These are phyloP conservation scores for Kluyveromyces dobzhanskii DNA, from an alignment of 805 yeast species.

Conservation along the genomic window DNA sequence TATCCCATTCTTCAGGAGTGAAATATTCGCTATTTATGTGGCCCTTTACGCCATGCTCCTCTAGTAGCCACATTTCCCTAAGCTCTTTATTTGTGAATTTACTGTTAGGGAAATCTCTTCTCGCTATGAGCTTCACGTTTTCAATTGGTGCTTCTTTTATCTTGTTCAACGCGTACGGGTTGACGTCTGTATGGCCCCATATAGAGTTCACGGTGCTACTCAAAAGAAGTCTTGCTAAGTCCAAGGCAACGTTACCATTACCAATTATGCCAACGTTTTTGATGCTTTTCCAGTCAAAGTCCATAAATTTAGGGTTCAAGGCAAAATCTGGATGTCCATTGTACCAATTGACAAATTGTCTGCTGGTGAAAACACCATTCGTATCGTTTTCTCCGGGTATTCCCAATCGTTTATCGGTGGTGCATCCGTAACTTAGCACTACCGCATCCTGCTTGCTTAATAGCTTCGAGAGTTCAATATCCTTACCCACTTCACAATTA, in stretches of 20 bases:
- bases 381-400: conserved; percentile 52
- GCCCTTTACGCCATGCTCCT: conserved; percentile 42
- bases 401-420: conserved; percentile 42
- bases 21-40: conserved; percentile 33
- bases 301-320: conserved; percentile 27
- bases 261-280: conserved; percentile 78
- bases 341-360: conserved; percentile 92
- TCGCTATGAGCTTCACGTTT: conserved; percentile 65
- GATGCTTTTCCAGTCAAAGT: conserved; percentile 56
- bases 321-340: conserved; percentile 69
- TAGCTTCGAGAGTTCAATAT: conserved; percentile 44
- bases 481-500: conserved; percentile 59
- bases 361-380: conserved; percentile 68
- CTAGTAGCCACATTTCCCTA: conserved; percentile 70
- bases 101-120: conserved; percentile 78
- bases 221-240: conserved; percentile 72
- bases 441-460: conserved; percentile 58
- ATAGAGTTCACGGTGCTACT: conserved; percentile 38
- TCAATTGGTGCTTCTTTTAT: conserved; percentile 48
- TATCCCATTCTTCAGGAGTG: conserved; percentile 18
- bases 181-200: conserved; percentile 68
- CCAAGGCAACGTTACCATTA: conserved; percentile 94
- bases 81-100: conserved; percentile 91
- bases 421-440: conserved; percentile 77
- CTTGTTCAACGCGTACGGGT: conserved; percentile 47